Base-by-base conservation (phyloP, 768 basidiomycete species). In the Podaxis pistillaris region DNA sequence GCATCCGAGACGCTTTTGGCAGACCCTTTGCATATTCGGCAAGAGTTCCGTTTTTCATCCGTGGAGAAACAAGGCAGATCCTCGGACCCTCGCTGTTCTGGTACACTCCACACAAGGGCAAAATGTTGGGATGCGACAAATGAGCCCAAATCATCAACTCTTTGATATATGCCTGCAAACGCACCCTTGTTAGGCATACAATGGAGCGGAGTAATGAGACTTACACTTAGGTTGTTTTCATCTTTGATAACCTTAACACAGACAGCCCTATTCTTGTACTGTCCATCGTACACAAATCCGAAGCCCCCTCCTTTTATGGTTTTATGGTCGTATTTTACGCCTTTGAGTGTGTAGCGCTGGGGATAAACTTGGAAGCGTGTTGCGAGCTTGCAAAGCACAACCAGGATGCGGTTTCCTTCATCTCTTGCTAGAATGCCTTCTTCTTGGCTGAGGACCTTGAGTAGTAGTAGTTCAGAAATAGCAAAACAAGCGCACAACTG, bases 11-110 rank as follows among this genome's bases (percentile, higher is more conserved):
- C 4, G 59, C 60, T 15, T 56, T 8, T 1, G 69, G 65, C 22
- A 51, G 30, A 3, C 56, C 22, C 3, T 61, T n/a, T 30, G 70
- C 50, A 53, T 63, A 71, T 7, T 65, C 60, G 1, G 36, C 19
- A 17, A 69, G 51, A 24, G 60, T 70, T 3, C 69, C 70, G 30
- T 69, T 64, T 8, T 53, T 53, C 47, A 66, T 65, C 41, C 41
- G 15, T 19, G 41, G 41, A 6, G 41, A 44, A n/a, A 44, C 41
- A 17, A 44, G 41, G n/a, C 41, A 19, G n/a, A n/a, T 15, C 13
- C 2, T 44, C 7, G 4, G 1, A 2, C 4, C n/a, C 12, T 15
- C 41, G 15, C n/a, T 7, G 17, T 17, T 7, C 1, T n/a, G 41
- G 41, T 44, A 44, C 1, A 44, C n/a, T 6, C 41, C 41, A 44